Conservation (phyloP, 2,329 filamentous ascomycete genomes). For the Pseudogymnoascus sp. region DNA sequence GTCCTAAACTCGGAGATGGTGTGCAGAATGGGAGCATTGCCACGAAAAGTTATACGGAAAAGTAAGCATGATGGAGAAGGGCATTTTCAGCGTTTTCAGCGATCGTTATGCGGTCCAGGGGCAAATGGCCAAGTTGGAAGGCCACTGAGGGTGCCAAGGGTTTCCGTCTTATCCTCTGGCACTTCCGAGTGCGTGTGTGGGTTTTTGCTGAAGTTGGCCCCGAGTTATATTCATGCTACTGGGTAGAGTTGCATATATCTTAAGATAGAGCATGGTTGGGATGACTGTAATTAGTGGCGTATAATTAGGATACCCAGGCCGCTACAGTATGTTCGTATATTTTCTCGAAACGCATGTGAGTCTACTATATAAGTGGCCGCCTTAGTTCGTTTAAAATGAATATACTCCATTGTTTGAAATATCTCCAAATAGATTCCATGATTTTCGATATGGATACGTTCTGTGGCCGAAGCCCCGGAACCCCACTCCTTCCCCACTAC, state of each 20-base stretch:
- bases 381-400: too few relatives aligned
- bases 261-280: background rate
- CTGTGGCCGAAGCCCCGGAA: background rate
- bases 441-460: background rate
- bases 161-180: background rate
- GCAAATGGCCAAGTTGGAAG: background rate
- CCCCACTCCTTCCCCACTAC: background rate
- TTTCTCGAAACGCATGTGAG: background rate
- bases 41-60: background rate
- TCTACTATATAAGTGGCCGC: background rate
- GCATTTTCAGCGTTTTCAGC: background rate
- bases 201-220: background rate
- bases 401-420: background rate
- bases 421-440: background rate
- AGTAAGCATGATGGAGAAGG: background rate
- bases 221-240: background rate
- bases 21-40: background rate
- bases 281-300: background rate
- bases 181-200: background rate
- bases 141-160: background rate
- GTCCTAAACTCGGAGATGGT: background rate
- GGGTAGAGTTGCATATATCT: background rate
- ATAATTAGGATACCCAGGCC: slow-evolving; percentile 1
- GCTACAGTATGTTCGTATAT: background rate
- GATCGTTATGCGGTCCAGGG: background rate